Percentiles rank a stretch among this genome's conserved stretches.
These are phyloP conservation scores for Fusarium equiseti DNA, from an alignment of 2,329 filamentous ascomycete species.

Conservation along the genomic window DNA sequence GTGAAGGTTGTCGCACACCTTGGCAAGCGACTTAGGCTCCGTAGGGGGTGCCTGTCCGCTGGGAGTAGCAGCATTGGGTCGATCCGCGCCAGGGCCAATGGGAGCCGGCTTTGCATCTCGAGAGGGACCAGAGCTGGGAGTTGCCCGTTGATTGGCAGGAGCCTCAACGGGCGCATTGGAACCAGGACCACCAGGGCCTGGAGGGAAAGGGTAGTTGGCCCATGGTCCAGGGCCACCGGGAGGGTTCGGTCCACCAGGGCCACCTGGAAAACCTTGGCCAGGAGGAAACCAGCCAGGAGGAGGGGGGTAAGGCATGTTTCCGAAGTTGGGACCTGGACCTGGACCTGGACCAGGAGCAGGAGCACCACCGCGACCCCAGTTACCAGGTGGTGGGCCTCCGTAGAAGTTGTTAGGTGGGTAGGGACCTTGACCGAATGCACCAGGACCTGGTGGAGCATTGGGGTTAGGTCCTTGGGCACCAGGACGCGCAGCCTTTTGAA, in stretches of 20 bases:
- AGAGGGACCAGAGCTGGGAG: slow-evolving; percentile 57
- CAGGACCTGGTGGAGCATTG: slow-evolving; percentile 52
- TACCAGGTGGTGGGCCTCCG: slow-evolving; percentile 63
- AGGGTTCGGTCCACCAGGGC: slow-evolving; percentile 63
- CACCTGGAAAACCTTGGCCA: slow-evolving; percentile 76
- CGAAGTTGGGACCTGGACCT: slow-evolving; percentile 72
- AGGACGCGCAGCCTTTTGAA: slow-evolving; percentile 57
- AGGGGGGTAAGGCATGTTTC: slow-evolving; percentile 82
- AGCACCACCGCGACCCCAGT: slow-evolving; percentile 66
- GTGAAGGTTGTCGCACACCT: slow-evolving; percentile 59
- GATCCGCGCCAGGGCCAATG: slow-evolving; percentile 64
- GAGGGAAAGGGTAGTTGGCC: slow-evolving; percentile 71
- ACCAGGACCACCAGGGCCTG: slow-evolving; percentile 59
- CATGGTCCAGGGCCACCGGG: slow-evolving; percentile 73
- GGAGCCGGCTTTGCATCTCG: slow-evolving; percentile 62
- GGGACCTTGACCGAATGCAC: slow-evolving; percentile 58
- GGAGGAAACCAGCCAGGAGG: slow-evolving; percentile 84
- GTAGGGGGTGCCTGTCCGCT: slow-evolving; percentile 60
- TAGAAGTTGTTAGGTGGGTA: slow-evolving; percentile 63
- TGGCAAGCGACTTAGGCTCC: slow-evolving; percentile 67
- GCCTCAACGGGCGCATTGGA: slow-evolving; percentile 62
- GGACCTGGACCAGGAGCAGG: slow-evolving; percentile 66
- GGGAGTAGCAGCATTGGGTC: slow-evolving; percentile 61
- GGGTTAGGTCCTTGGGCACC: slow-evolving; percentile 51
- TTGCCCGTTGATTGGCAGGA: slow-evolving; percentile 66